Percentiles rank a stretch among this genome's conserved stretches.
Conservation (phyloP, 371 early-diverging fungal genomes). For the Mortierella polycephala region DNA sequence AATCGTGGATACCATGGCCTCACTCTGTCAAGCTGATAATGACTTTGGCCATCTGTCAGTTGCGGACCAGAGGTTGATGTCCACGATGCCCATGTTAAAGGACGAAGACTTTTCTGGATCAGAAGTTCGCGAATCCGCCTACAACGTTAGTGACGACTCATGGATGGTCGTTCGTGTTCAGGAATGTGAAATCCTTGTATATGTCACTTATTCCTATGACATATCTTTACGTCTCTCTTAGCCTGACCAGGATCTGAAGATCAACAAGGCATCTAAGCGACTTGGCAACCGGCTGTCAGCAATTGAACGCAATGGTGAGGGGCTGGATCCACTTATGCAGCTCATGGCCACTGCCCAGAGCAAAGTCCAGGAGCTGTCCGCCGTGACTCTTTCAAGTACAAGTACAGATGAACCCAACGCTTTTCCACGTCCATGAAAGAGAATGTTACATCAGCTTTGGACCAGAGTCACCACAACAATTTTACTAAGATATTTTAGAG, state of each 20-base stretch:
- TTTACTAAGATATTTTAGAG: no score
- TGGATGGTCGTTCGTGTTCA: not conserved
- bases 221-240: conserved; percentile 4
- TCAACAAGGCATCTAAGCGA: conserved; percentile 50
- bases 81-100: conserved; percentile 18
- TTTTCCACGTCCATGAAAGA: not conserved
- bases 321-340: conserved; percentile 38
- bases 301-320: conserved; percentile 33
- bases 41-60: conserved; percentile 32
- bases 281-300: conserved; percentile 29
- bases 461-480: not conserved
- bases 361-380: conserved; percentile 11
- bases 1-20: conserved; percentile 8
- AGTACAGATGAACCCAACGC: not conserved
- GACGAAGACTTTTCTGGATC: conserved; percentile 24
- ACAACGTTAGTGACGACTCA: conserved; percentile 26
- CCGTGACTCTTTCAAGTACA: conserved; percentile 1
- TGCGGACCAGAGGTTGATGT: conserved; percentile 36
- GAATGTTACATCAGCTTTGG: not conserved
- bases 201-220: no score
- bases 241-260: conserved; percentile 44
- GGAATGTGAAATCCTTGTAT: not conserved
- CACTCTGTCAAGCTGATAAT: conserved; percentile 11
- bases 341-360: conserved; percentile 30
- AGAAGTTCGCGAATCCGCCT: conserved; percentile 22